Percentiles rank a stretch among this genome's conserved stretches.
These are phyloP conservation scores for Colletotrichum acutatum DNA, from an alignment of 2,329 filamentous ascomycete genomes.

Conservation along the genomic window DNA sequence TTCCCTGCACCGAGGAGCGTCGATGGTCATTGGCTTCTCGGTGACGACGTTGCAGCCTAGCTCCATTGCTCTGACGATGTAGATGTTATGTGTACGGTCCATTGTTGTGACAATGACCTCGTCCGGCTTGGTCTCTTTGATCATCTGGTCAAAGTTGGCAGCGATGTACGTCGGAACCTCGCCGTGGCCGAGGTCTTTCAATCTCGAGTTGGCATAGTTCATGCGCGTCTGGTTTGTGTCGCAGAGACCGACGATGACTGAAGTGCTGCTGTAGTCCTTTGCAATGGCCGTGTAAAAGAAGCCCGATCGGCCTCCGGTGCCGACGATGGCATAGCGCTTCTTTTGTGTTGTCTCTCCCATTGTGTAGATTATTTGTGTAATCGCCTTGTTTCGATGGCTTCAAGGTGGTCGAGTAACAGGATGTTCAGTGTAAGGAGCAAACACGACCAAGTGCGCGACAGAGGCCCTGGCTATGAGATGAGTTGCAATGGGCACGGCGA, in stretches of 20 bases:
- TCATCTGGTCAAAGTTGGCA: conserved; percentile 67
- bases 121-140: conserved; percentile 65
- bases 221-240: conserved; percentile 71
- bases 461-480: too few relatives aligned
- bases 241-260: conserved; percentile 65
- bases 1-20: conserved; percentile 60
- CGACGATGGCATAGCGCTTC: conserved; percentile 66
- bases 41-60: conserved; percentile 60
- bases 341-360: conserved; percentile 34
- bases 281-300: conserved; percentile 71
- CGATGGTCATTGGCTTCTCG: conserved; percentile 65
- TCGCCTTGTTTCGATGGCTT: not conserved
- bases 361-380: not conserved
- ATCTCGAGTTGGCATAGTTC: conserved; percentile 63
- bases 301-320: conserved; percentile 67
- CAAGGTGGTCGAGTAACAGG: not conserved
- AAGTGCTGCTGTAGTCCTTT: conserved; percentile 60
- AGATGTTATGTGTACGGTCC: conserved; percentile 69
- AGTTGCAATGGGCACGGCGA: not conserved
- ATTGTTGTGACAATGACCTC: conserved; percentile 73
- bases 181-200: conserved; percentile 57
- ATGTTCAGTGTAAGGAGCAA: not conserved
- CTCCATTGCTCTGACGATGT: conserved; percentile 68
- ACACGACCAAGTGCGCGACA: too few relatives aligned
- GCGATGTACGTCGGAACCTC: conserved; percentile 65